A percentile compares a stretch with the other conserved stretches of the same genome.
Conservation (phyloP, 768 basidiomycete species). For the Lactarius akahatsu region DNA sequence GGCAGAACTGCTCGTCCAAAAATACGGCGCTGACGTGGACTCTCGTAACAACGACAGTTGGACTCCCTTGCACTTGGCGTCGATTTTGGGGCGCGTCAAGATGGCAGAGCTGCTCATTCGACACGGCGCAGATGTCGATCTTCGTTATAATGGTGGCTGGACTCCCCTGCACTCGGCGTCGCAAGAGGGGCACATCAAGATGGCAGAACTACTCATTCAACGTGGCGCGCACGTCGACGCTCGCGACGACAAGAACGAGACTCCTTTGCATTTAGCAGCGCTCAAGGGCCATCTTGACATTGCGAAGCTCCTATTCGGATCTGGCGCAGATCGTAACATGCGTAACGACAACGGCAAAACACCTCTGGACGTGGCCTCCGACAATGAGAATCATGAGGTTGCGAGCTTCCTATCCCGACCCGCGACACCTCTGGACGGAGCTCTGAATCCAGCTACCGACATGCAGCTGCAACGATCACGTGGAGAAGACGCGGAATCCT, state of each 20-base stretch:
- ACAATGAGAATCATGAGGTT: background rate
- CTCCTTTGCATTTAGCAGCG: background rate
- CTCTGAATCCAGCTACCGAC: background rate
- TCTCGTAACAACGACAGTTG: no score
- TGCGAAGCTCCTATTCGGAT: background rate
- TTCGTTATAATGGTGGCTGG: no score
- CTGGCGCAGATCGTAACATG: background rate
- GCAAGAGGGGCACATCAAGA: background rate
- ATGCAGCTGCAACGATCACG: background rate
- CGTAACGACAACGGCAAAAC: background rate
- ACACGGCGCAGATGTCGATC: no score
- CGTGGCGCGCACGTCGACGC: background rate
- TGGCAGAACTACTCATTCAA: background rate
- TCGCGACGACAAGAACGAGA: background rate
- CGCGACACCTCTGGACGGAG: background rate
- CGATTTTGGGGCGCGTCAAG: no score
- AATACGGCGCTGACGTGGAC: no score
- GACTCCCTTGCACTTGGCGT: no score
- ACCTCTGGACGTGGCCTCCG: background rate
- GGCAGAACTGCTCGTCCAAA: no score
- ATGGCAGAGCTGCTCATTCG: no score
- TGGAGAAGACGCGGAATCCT: background rate
- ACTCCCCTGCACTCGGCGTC: background rate
- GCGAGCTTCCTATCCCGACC: background rate
- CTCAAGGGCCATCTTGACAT: no score